These are phyloP conservation scores for Populus euphratica DNA, from an alignment of 345 rosid genomes.

Conservation along the genomic window DNA sequence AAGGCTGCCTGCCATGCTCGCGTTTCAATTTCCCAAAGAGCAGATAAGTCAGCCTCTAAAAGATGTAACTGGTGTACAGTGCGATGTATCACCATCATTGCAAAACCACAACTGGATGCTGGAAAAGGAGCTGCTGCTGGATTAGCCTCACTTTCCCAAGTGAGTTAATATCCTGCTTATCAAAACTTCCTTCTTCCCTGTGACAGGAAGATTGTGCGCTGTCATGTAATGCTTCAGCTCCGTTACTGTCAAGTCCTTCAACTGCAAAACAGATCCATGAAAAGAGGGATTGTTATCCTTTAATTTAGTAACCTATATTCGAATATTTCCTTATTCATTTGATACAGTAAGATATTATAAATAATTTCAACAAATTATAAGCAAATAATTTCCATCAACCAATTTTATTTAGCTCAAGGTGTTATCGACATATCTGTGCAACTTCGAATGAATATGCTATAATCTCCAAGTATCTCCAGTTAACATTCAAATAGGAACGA, in stretches of 20 bases:
- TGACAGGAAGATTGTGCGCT: slow-evolving; percentile 51
- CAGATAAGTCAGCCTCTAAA: too few relatives aligned
- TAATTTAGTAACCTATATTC: neutral
- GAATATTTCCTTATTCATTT: too few relatives aligned
- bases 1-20: too few relatives aligned
- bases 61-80: too few relatives aligned
- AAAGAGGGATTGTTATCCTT: neutral
- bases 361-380: neutral
- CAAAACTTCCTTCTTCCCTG: slow-evolving; percentile 80
- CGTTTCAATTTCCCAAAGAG: too few relatives aligned
- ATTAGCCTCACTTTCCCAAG: slow-evolving; percentile 41
- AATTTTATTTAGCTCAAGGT: neutral
- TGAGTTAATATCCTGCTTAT: slow-evolving; percentile 65
- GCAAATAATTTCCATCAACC: neutral
- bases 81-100: too few relatives aligned
- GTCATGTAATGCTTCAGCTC: slow-evolving; percentile 68
- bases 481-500: too few relatives aligned
- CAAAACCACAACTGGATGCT: too few relatives aligned
- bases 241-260: slow-evolving; percentile 70
- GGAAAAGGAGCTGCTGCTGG: neutral
- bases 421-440: neutral
- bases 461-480: neutral
- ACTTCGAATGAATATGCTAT: neutral
- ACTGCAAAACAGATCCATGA: slow-evolving; percentile 36
- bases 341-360: too few relatives aligned